Evolutionary conservation across 768 basidiomycete genomes (phyloP).

Genomic region (Hypholoma sublateritium): DNA sequence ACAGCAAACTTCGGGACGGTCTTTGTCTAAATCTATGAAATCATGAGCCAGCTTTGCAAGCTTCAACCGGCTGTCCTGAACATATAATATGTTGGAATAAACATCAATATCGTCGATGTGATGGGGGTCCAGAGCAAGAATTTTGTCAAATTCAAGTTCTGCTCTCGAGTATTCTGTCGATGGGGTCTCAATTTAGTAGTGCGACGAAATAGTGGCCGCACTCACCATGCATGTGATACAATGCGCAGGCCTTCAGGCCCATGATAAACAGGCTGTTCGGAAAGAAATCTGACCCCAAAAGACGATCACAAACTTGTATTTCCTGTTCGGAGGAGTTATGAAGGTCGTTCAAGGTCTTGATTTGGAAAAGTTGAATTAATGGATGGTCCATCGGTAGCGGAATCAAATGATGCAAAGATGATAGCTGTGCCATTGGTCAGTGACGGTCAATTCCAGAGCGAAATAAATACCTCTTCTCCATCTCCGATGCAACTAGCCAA

Average conservation of each 20-base stretch:
- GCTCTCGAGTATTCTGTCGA: constrained; percentile 83
- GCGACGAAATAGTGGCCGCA: constrained; percentile 2
- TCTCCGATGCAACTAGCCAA: constrained; percentile 80
- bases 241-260: constrained; percentile 80
- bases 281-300: constrained; percentile 72
- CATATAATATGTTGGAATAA: constrained; percentile 95
- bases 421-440: constrained; percentile 36
- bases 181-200: constrained; percentile 5
- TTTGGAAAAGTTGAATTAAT: constrained; percentile 70
- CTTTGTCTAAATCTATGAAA: constrained; percentile 85
- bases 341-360: constrained; percentile 86
- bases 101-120: constrained; percentile 95
- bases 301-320: constrained; percentile 74
- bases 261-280: constrained; percentile 83
- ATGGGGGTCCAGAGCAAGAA: constrained; percentile 79
- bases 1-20: constrained; percentile 95
- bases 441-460: constrained; percentile 1
- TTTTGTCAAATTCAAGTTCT: constrained; percentile 80
- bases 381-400: constrained; percentile 48
- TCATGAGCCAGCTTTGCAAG: constrained; percentile 91
- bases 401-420: constrained; percentile 46
- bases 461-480: constrained; percentile 71
- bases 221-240: constrained; percentile 90
- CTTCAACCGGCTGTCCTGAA: constrained; percentile 86
- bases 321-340: constrained; percentile 89